These are phyloP conservation scores for Diaporthe amygdali DNA, from an alignment of 2,329 filamentous ascomycete genomes.

Conservation along the genomic window DNA sequence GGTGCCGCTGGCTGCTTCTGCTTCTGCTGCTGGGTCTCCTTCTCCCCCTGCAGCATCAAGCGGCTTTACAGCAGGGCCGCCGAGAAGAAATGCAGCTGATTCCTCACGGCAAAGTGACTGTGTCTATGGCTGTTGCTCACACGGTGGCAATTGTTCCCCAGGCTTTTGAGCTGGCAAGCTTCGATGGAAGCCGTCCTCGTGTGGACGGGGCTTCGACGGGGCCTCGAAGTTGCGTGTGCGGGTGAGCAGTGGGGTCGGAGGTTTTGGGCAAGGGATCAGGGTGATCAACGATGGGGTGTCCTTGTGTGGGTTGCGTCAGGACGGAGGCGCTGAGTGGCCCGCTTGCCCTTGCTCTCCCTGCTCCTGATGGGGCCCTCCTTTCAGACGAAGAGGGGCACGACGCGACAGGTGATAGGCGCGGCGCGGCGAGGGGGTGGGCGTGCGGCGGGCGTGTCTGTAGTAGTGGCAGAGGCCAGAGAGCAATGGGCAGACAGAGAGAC, in stretches of 20 bases:
- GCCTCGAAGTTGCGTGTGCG: neutral
- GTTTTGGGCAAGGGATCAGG: conserved; percentile 12
- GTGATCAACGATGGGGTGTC: conserved; percentile 8
- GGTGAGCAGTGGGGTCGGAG: conserved; percentile 7
- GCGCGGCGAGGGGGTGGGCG: neutral
- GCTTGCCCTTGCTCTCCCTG: conserved; percentile 4
- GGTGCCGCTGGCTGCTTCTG: neutral
- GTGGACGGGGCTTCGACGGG: neutral
- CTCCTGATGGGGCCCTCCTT: neutral
- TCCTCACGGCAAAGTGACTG: neutral
- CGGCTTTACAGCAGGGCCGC: neutral
- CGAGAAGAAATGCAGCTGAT: neutral
- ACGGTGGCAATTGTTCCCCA: neutral
- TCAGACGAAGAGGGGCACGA: neutral
- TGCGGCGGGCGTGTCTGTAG: neutral
- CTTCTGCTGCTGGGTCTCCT: too few species aligned
- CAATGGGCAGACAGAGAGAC: too few species aligned
- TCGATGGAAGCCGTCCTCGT: neutral
- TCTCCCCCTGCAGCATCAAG: neutral
- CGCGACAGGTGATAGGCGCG: conserved; percentile 7
- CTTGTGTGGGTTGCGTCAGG: neutral
- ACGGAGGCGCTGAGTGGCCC: conserved; percentile 4
- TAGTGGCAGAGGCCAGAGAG: neutral
- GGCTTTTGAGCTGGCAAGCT: neutral
- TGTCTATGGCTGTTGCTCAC: neutral